A percentile compares a stretch with the other conserved stretches of the same genome.
These are phyloP conservation scores for Talinum fruticosum DNA, from an alignment of 148 eudicot genomes.

Conservation along the genomic window DNA sequence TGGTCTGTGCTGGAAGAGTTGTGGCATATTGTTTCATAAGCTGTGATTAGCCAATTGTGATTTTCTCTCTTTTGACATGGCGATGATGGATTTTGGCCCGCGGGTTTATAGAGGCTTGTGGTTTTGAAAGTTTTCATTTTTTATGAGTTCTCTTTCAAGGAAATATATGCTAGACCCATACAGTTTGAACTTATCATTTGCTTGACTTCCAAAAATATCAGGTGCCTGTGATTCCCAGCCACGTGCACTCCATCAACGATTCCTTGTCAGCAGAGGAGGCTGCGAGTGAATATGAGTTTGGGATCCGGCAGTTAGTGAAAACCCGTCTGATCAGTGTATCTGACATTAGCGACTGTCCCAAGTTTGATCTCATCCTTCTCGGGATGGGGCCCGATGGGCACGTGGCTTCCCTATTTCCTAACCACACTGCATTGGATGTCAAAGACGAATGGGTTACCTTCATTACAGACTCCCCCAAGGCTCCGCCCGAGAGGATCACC, in stretches of 20 bases:
- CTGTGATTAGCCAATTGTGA: background rate
- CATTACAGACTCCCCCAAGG: slow-evolving; percentile 73
- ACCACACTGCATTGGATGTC: slow-evolving; percentile 50
- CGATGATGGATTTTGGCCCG: too few relatives aligned
- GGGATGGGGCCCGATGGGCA: slow-evolving; percentile 96
- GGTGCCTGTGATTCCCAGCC: slow-evolving; percentile 79
- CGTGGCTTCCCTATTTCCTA: slow-evolving; percentile 82
- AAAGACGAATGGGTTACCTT: slow-evolving; percentile 77
- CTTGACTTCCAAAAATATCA: slow-evolving; percentile 24
- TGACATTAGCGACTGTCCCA: slow-evolving; percentile 75
- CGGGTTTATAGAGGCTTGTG: too few relatives aligned
- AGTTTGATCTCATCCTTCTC: slow-evolving; percentile 83
- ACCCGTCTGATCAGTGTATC: slow-evolving; percentile 66
- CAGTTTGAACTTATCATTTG: background rate
- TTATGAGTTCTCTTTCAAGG: background rate
- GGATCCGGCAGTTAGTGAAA: slow-evolving; percentile 74
- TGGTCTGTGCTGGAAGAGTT: background rate
- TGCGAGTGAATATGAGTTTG: slow-evolving; percentile 74
- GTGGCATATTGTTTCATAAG: background rate
- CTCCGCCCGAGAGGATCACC: slow-evolving; percentile 89
- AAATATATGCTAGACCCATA: background rate
- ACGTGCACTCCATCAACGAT: slow-evolving; percentile 81
- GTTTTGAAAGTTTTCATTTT: too few relatives aligned
- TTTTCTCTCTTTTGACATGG: too few relatives aligned
- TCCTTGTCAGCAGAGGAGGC: slow-evolving; percentile 78